Evolutionary conservation across 1,284 basidiomycete genomes (phyloP).

Genomic region (Tetrapyrgos nigripes): DNA sequence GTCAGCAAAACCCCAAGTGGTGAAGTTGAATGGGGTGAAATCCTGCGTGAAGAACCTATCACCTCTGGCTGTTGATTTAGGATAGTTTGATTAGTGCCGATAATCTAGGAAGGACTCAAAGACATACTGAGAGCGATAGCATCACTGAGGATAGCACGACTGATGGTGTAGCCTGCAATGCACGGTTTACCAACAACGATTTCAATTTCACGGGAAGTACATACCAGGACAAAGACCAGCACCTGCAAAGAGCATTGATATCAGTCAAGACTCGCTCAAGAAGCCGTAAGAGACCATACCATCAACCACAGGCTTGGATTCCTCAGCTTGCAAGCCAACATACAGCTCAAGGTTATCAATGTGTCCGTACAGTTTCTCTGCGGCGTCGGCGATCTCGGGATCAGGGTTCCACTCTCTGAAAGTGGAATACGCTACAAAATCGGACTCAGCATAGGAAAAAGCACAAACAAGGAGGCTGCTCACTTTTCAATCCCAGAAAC

Average conservation of each 20-base stretch:
- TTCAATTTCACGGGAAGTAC: conserved; percentile 15
- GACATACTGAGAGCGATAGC: conserved; percentile 73
- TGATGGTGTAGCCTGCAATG: conserved; percentile 76
- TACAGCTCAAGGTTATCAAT: conserved; percentile 87
- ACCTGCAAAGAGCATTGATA: no score
- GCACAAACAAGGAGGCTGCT: conserved; percentile 23
- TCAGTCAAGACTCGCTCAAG: no score
- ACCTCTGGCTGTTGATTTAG: conserved; percentile 85
- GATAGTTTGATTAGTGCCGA: not conserved
- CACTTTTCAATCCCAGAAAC: conserved; percentile 79
- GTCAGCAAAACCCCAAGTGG: conserved; percentile 83
- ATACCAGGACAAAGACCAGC: conserved; percentile 82
- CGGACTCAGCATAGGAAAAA: not conserved
- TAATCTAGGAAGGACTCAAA: conserved; percentile 28
- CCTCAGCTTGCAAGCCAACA: conserved; percentile 74
- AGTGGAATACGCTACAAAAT: conserved; percentile 53
- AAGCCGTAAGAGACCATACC: conserved; percentile 27
- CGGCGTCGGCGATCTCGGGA: conserved; percentile 71
- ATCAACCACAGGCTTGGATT: conserved; percentile 76
- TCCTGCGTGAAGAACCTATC: conserved; percentile 87
- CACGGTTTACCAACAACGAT: not conserved
- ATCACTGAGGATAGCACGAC: conserved; percentile 87
- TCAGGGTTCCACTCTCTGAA: conserved; percentile 89
- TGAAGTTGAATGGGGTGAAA: conserved; percentile 82
- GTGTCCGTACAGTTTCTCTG: conserved; percentile 78